Evolutionary conservation across 129 eudicot genomes (phyloP), one percentile per base, ranked within the genome.

Genomic region (Kitagawia praeruptora): DNA sequence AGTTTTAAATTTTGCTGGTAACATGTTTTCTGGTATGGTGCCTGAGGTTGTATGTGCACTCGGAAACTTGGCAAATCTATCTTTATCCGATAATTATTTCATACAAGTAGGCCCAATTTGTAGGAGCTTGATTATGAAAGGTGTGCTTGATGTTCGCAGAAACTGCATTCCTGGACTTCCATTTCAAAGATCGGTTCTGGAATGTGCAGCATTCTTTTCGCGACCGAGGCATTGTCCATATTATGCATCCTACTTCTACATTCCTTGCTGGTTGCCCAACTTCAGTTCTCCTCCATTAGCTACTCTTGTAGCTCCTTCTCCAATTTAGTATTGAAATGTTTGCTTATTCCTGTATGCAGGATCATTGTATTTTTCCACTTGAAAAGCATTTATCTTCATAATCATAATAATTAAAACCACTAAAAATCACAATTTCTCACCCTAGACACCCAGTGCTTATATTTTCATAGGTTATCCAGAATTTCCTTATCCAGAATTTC

Each of bases 31-130:
- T 11, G 98, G 98, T 18, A 67, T 63, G 56, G 93, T 95, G 28
- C 99, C 99, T 9, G 99, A 95, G 44, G 88, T 89, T 83, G 80
- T 95, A 3, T 95, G 97, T 76, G 85, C 87, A n/a, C 86, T 92
- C 8, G 86, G 82, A 18, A 92, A 83, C 58, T 74, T 91, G 81
- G 87, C 77, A 11, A 95, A 92, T 58, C 19, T 95, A 46, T 88
- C 97, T 10, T 54, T 93, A 54, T 87, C 96, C 0, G 82, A 86
- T 74, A 93, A 93, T 82, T 93, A 93, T 74, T 86, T 93, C 16
- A 81, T 74, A 21, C 78, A 49, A 3, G 80, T 89, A 9, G 96
- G 98, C 8, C 97, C 93, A 40, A 80, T 86, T 39, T 93, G 98
- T 64, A 48, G 87, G 85, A 47, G 74, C 31, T 78, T 89, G 89